A percentile compares a stretch with the other conserved stretches of the same genome.
Conservation (phyloP, 192 early-diverging fungal genomes). For the Dimargaris cristalligena region DNA sequence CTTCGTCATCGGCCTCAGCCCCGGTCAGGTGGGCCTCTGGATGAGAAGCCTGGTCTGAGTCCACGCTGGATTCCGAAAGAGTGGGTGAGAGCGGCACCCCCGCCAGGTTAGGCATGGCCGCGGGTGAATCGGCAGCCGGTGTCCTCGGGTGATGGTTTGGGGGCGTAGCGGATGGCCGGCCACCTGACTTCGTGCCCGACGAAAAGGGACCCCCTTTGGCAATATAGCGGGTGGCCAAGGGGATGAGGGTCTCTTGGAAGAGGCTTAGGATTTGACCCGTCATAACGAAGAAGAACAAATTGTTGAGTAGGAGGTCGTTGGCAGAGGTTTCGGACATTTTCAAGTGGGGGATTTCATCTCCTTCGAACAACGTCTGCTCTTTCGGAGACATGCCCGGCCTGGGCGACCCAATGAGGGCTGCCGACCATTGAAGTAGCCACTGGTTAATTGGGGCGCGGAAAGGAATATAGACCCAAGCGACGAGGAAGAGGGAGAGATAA, state of each 20-base stretch:
- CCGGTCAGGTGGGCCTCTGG: no score
- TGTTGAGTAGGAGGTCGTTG: background rate
- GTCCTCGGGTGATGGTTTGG: background rate
- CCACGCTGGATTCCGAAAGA: no score
- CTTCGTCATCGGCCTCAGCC: background rate
- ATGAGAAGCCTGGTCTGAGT: no score
- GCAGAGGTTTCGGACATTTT: conserved; percentile 6
- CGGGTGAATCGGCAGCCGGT: background rate
- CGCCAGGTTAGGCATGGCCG: no score
- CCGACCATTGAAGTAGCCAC: background rate
- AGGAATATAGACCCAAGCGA: conserved; percentile 80
- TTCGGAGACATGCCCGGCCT: background rate
- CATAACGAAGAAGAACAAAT: conserved; percentile 57
- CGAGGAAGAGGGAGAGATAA: conserved; percentile 70
- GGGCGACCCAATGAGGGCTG: background rate
- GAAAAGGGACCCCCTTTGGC: conserved; percentile 5
- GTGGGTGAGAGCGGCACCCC: no score
- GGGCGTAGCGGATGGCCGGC: no score
- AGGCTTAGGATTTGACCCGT: conserved; percentile 70
- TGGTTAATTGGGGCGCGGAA: conserved; percentile 31
- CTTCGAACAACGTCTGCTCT: background rate
- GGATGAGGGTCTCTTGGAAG: conserved; percentile 54
- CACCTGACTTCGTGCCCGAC: background rate
- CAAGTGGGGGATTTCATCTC: background rate
- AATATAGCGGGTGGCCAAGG: conserved; percentile 37